These are phyloP conservation scores for Starmerella sirachaensis DNA, from an alignment of 805 yeast genomes.

Conservation along the genomic window DNA sequence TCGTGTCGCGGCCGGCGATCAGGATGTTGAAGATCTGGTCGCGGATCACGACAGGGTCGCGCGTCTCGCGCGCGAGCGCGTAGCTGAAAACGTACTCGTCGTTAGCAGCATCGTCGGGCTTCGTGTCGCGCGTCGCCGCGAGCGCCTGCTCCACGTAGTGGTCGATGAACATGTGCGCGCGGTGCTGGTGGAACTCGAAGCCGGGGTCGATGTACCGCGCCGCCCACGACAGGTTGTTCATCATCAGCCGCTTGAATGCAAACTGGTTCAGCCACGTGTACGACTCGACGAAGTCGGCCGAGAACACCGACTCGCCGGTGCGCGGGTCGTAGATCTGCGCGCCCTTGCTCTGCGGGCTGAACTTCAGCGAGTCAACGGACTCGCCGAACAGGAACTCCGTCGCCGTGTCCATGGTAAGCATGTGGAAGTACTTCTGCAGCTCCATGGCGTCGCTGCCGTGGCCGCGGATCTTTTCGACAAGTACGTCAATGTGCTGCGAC, in stretches of 20 bases:
- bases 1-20: constrained; percentile 41
- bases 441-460: constrained; percentile 12
- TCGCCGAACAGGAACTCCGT: constrained; percentile 21
- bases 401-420: constrained; percentile 24
- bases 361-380: constrained; percentile 10
- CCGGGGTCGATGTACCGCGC: constrained; percentile 10
- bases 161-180: constrained; percentile 29
- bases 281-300: constrained; percentile 21
- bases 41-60: constrained; percentile 35
- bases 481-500: constrained; percentile 23
- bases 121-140: constrained; percentile 11
- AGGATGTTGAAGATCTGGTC: constrained; percentile 38
- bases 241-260: constrained; percentile 6
- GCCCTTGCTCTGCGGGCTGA: constrained; percentile 3
- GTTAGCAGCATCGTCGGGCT: constrained; percentile 9
- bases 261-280: constrained; percentile 13
- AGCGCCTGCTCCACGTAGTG: constrained; percentile 33
- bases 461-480: constrained; percentile 12
- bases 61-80: constrained; percentile 36
- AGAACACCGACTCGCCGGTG: constrained; percentile 18
- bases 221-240: constrained; percentile 8
- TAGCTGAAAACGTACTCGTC: constrained; percentile 35
- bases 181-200: constrained; percentile 28
- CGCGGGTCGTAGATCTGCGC: neutral
- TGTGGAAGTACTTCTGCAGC: constrained; percentile 17